Percentiles rank a stretch among this genome's conserved stretches.
phyloP scores from a whole-genome alignment of 2,329 filamentous ascomycete species.

The Diaporthe australafricana region DNA sequence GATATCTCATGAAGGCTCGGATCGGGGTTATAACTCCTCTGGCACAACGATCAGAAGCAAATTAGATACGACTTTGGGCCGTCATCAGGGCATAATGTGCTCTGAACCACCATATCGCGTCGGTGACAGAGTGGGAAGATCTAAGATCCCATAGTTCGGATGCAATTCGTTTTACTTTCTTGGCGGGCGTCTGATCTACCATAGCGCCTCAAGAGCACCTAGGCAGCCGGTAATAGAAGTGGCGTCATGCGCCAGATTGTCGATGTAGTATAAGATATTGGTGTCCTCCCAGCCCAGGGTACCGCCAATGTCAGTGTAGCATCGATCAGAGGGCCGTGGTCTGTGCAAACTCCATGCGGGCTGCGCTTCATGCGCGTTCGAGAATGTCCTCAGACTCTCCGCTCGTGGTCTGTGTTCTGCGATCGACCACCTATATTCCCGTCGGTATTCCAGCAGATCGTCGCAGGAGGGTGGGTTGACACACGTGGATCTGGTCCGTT shows the following conservation, averaged over 20 bases:
- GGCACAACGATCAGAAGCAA: neutral
- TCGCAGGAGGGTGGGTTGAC: neutral
- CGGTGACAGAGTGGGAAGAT: neutral
- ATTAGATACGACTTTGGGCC: no score
- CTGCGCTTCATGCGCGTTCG: neutral
- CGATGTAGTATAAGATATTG: neutral
- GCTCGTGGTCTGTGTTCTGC: slow-evolving; percentile 4
- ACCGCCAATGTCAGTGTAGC: neutral
- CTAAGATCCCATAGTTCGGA: neutral
- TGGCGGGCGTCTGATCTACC: neutral
- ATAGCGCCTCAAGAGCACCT: neutral
- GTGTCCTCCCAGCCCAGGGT: neutral
- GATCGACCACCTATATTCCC: neutral
- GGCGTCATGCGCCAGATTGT: neutral
- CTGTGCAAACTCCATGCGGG: slow-evolving; percentile 6
- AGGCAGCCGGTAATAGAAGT: neutral
- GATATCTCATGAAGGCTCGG: no score
- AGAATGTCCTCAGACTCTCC: neutral
- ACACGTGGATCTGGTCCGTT: neutral
- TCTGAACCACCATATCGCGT: neutral
- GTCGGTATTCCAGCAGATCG: neutral
- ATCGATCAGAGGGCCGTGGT: slow-evolving; percentile 2
- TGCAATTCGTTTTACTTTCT: neutral
- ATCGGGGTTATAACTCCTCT: neutral
- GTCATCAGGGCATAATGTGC: neutral